Evolutionary conservation across 306 rosid species (phyloP).

Genomic region (Castanospermum australe): DNA sequence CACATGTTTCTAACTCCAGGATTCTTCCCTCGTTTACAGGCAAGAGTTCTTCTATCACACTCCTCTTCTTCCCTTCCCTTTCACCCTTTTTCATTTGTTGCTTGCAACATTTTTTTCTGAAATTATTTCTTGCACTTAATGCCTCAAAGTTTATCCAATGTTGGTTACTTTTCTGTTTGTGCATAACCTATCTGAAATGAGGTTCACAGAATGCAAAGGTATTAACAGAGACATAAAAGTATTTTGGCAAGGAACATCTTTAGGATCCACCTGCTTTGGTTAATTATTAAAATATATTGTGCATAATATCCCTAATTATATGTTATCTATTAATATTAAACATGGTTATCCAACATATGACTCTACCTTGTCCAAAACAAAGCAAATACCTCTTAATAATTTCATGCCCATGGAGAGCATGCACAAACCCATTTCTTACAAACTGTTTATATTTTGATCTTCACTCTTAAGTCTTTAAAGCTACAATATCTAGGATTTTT

Average conservation of each 20-base stretch:
- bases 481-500: not conserved
- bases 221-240: not conserved
- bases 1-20: slow-evolving; percentile 90
- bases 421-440: not conserved
- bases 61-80: slow-evolving; percentile 6
- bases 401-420: not conserved
- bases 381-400: not conserved
- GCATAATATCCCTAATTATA: not conserved
- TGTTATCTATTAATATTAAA: not conserved
- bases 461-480: not conserved
- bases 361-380: not conserved
- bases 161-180: not conserved
- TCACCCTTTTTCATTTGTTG: not conserved
- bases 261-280: not conserved
- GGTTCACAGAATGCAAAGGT: not conserved
- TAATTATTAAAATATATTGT: not conserved
- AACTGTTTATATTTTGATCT: not conserved
- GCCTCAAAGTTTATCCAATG: not conserved
- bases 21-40: slow-evolving; percentile 95
- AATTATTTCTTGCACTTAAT: not conserved
- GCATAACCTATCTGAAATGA: not conserved
- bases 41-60: slow-evolving; percentile 22
- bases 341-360: not conserved
- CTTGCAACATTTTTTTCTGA: not conserved
- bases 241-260: not conserved